Evolutionary conservation across 768 basidiomycete genomes (phyloP).

Genomic region (Austroboletus festivus): DNA sequence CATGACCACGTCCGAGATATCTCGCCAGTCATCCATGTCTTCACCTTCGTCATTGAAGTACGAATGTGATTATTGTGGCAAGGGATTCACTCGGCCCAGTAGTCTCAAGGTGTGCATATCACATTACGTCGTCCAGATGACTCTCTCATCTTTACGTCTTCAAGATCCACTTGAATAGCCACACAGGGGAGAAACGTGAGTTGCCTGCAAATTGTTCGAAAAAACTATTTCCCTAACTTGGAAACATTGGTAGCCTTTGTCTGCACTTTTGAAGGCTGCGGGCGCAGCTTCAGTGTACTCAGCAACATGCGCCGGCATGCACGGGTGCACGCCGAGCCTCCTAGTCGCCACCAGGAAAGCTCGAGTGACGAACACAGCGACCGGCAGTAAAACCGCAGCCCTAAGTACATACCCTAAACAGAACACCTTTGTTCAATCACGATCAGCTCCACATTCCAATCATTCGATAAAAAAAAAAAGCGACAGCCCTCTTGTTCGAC

Average conservation of each 20-base stretch:
- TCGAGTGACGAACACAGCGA: slow-evolving; percentile 48
- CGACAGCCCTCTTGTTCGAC: background rate
- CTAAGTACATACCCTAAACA: background rate
- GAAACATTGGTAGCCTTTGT: slow-evolving; percentile 52
- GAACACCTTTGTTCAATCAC: slow-evolving; percentile 3
- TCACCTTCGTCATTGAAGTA: slow-evolving; percentile 51
- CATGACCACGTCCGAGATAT: slow-evolving; percentile 10
- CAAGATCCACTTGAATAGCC: slow-evolving; percentile 81
- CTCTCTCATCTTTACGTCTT: slow-evolving; percentile 7
- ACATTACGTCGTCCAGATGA: background rate
- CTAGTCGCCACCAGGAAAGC: slow-evolving; percentile 35
- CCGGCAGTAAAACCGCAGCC: slow-evolving; percentile 24
- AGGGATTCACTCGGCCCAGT: slow-evolving; percentile 78
- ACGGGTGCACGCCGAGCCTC: slow-evolving; percentile 55
- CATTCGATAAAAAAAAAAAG: background rate
- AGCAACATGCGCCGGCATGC: slow-evolving; percentile 89
- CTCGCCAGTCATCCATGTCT: slow-evolving; percentile 17
- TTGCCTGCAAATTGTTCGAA: slow-evolving; percentile 2
- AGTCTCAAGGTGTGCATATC: slow-evolving; percentile 62
- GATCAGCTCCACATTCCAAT: slow-evolving; percentile 8
- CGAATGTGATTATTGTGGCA: slow-evolving; percentile 75
- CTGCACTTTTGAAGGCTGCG: slow-evolving; percentile 73
- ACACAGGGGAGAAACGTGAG: slow-evolving; percentile 84
- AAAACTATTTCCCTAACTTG: background rate
- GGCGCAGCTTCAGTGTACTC: slow-evolving; percentile 79